These are phyloP conservation scores for Amanita brunnescens DNA, from an alignment of 768 basidiomycete species.

Conservation along the genomic window DNA sequence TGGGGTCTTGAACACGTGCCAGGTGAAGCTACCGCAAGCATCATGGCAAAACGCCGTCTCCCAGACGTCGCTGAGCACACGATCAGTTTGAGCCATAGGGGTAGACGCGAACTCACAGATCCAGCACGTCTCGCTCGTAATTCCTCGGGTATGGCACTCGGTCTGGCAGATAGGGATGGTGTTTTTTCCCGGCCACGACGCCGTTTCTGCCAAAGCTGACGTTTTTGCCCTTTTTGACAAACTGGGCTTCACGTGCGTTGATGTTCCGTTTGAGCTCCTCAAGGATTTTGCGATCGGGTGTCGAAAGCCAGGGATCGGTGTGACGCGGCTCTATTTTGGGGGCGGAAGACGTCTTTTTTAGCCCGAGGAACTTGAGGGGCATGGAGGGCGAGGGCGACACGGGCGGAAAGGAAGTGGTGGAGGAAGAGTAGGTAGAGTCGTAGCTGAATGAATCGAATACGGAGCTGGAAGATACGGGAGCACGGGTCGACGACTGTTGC, in stretches of 20 bases:
- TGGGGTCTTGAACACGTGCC: constrained; percentile 52
- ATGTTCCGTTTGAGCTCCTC: constrained; percentile 46
- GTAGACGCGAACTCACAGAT: constrained; percentile 42
- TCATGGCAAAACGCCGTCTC: constrained; percentile 48
- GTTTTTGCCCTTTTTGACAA: constrained; percentile 38
- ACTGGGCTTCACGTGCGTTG: constrained; percentile 46
- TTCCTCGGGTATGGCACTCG: constrained; percentile 64
- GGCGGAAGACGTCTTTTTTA: constrained; percentile 9
- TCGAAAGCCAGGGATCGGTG: constrained; percentile 38
- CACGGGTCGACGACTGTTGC: background rate
- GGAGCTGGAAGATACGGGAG: background rate
- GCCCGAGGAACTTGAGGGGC: background rate
- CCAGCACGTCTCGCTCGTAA: constrained; percentile 54
- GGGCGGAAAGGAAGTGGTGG: constrained; percentile 5
- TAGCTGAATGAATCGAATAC: constrained; percentile 2
- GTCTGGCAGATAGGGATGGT: constrained; percentile 41
- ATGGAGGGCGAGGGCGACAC: constrained; percentile 6
- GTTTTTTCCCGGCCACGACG: constrained; percentile 33
- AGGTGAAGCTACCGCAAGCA: constrained; percentile 50
- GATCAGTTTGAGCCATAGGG: constrained; percentile 8
- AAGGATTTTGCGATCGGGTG: constrained; percentile 53
- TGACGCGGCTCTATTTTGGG: constrained; percentile 5
- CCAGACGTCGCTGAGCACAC: constrained; percentile 53
- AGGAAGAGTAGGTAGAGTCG: background rate
- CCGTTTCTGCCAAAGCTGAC: constrained; percentile 22